Evolutionary conservation across 768 basidiomycete species (phyloP), one percentile per base, ranked within the genome.

Genomic region (Hortiboletus flavorubellus): DNA sequence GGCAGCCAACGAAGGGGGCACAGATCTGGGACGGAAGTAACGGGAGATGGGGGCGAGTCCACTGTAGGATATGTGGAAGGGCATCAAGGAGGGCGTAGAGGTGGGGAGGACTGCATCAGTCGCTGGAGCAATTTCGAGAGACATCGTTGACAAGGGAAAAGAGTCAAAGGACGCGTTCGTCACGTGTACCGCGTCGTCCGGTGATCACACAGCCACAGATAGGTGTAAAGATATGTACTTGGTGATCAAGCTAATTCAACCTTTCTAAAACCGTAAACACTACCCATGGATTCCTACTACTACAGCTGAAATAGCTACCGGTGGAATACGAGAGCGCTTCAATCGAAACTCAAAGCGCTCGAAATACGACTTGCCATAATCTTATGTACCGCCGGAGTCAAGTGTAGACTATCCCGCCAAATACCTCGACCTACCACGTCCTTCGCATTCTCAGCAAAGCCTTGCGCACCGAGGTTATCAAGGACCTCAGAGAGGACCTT

Each of bases 31-130:
- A 43, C 78, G 79, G 68, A 93, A 84, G 68, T 85, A 93, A 6
- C 86, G 85, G 4, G 86, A 86, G 16, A 93, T 74, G 6, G 85
- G 83, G 1, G 91, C 90, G 18, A 79, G 78, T 0, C 91, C 91
- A 10, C 78, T 75, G 68, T 91, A 83, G 12, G 77, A 71, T 45
- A 93, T 84, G 61, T 87, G 83, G 59, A 94, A 93, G 5, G 91
- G 91, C 88, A 94, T 91, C 31, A 94, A 77, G 64, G 85, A 78
- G 1, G 88, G 89, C 3, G 72, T 74, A 45, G 80, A 83, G 54
- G n/a, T 73, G 66, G 10, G 80, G 60, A 59, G 56, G 12, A 5
- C 26, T 31, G 21, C 54, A 31, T 55, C 55, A 4, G 29, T n/a
- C 16, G 3, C 49, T 26, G 61, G 49, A n/a, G 39, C 53, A 35